Percentiles rank a stretch among this genome's conserved stretches.
Conservation (phyloP, 495 filamentous ascomycete species). For the Xylaria grammica region DNA sequence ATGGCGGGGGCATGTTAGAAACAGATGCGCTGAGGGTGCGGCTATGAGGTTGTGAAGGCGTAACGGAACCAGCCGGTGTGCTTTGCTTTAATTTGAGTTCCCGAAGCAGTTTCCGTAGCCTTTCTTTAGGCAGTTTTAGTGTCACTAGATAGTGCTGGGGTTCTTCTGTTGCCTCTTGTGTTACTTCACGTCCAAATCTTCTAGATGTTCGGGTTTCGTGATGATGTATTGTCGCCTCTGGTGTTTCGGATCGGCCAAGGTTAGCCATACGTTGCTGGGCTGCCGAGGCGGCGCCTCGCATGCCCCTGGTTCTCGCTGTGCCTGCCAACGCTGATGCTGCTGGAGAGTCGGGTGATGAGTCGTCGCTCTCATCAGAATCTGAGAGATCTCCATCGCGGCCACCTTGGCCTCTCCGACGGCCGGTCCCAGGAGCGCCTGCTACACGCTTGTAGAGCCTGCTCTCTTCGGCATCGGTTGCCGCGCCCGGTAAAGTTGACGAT, state of each 20-base stretch:
- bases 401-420: constrained; percentile 60
- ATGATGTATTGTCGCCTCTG: constrained; percentile 71
- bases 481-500: constrained; percentile 87
- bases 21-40: constrained; percentile 58
- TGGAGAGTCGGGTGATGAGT: constrained; percentile 85
- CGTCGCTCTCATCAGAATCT: constrained; percentile 85
- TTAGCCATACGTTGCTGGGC: constrained; percentile 78
- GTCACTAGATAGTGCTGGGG: constrained; percentile 71
- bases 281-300: constrained; percentile 82
- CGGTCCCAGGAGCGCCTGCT: constrained; percentile 52
- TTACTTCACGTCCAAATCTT: constrained; percentile 59
- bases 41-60: constrained; percentile 56
- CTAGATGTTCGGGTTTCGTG: constrained; percentile 74
- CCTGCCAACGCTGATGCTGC: constrained; percentile 75
- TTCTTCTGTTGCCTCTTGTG: constrained; percentile 75
- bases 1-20: constrained; percentile 66
- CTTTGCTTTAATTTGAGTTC: constrained; percentile 46
- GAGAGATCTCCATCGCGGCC: constrained; percentile 78
- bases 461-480: constrained; percentile 77
- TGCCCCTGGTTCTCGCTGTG: constrained; percentile 83
- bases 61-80: constrained; percentile 45
- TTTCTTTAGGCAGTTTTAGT: constrained; percentile 70
- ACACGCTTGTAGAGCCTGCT: constrained; percentile 81
- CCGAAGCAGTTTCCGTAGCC: constrained; percentile 62
- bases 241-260: constrained; percentile 85